Conservation (phyloP, 192 early-diverging fungal species). For the Coemansia sp. region DNA sequence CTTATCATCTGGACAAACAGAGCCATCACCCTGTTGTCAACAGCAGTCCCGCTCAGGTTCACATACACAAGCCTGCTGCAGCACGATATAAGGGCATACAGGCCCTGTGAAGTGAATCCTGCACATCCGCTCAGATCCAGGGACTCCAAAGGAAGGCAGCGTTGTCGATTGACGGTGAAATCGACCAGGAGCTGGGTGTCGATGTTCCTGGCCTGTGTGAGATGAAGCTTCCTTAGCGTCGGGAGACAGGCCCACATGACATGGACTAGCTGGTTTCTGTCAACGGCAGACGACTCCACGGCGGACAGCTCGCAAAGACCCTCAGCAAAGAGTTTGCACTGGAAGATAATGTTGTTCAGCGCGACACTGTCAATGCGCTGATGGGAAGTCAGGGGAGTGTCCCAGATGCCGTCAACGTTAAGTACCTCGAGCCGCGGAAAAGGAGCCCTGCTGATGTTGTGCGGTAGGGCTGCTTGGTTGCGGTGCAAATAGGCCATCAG, state of each 20-base stretch:
- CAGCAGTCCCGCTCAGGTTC: constrained; percentile 32
- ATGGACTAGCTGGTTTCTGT: background rate
- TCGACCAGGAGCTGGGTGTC: constrained; percentile 9
- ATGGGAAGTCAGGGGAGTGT: background rate
- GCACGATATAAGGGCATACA: constrained; percentile 16
- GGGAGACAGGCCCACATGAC: constrained; percentile 16
- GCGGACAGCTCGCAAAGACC: constrained; percentile 28
- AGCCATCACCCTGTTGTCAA: constrained; percentile 31
- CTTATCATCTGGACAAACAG: constrained; percentile 13
- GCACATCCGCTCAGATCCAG: constrained; percentile 44
- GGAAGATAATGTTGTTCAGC: background rate
- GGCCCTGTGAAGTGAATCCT: constrained; percentile 12
- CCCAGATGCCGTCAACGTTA: constrained; percentile 43
- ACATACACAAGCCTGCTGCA: constrained; percentile 32
- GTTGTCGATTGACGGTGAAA: background rate
- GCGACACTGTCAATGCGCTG: constrained; percentile 21
- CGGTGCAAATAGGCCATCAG: constrained; percentile 27
- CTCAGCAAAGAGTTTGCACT: constrained; percentile 12
- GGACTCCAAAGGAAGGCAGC: constrained; percentile 19
- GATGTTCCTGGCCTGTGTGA: constrained; percentile 18
- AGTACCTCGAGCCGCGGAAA: constrained; percentile 35
- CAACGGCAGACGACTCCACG: constrained; percentile 15
- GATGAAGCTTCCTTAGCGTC: constrained; percentile 24
- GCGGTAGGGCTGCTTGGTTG: constrained; percentile 7
- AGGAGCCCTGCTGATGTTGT: background rate